phyloP scores from a whole-genome alignment of 345 rosid genomes.

The Eucalyptus dawsonii region DNA sequence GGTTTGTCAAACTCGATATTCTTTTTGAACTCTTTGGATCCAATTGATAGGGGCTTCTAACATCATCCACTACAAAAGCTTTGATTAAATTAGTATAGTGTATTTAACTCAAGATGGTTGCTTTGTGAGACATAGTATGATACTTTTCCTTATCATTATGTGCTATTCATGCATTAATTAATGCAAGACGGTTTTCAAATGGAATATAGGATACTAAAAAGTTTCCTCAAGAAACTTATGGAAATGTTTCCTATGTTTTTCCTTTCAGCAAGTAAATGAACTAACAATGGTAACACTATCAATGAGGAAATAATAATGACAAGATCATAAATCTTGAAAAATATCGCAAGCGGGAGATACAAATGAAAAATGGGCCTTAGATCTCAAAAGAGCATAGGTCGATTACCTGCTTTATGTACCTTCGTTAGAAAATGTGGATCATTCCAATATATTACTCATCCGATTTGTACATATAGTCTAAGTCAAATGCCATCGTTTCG shows the following conservation, averaged over 20 bases:
- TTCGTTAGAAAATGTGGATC: no score
- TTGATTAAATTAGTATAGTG: background rate
- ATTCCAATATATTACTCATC: no score
- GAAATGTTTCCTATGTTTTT: background rate
- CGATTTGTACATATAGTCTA: no score
- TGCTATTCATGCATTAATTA: no score
- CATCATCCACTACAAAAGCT: background rate
- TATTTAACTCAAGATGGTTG: background rate
- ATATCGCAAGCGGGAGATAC: background rate
- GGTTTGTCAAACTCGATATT: no score
- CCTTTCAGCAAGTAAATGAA: background rate
- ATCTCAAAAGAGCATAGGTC: no score
- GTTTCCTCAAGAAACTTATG: background rate
- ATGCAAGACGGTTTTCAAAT: background rate
- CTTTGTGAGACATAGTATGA: background rate
- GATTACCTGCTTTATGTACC: no score
- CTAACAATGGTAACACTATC: background rate
- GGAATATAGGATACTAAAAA: background rate
- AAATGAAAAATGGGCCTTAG: no score
- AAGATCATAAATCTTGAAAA: background rate
- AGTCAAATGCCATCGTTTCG: no score
- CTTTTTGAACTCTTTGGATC: no score
- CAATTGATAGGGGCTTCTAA: background rate
- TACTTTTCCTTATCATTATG: background rate
- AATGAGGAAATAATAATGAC: background rate